These are phyloP conservation scores for Lithospermum erythrorhizon DNA, from an alignment of 257 asterid species.

Conservation along the genomic window DNA sequence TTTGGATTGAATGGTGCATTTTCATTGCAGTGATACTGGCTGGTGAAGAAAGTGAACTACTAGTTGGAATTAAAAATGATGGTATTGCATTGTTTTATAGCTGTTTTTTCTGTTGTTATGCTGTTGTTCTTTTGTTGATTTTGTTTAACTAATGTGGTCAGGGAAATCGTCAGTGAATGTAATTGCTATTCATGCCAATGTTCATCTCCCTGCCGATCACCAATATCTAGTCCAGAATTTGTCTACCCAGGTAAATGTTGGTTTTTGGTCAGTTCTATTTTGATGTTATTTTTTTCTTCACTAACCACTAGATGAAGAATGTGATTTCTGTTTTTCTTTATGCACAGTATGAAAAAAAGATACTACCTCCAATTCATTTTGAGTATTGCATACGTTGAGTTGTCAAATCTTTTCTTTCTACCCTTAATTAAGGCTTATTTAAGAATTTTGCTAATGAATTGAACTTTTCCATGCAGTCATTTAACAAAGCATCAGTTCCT, in stretches of 20 bases:
- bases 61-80: conserved; percentile 86
- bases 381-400: neutral
- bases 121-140: neutral
- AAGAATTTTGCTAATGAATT: conserved; percentile 7
- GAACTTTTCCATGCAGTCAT: conserved; percentile 34
- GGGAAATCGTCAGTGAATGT: conserved; percentile 59
- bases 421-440: neutral
- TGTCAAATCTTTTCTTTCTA: neutral
- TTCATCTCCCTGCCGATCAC: conserved; percentile 77
- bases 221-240: conserved; percentile 79
- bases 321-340: no score
- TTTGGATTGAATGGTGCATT: conserved; percentile 8
- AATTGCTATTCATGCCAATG: conserved; percentile 78
- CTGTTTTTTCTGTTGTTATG: neutral
- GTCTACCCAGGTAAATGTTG: conserved; percentile 60
- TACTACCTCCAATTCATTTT: neutral
- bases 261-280: neutral
- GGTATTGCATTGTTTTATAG: conserved; percentile 35
- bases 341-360: neutral
- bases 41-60: conserved; percentile 84
- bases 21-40: conserved; percentile 54
- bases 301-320: neutral
- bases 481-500: conserved; percentile 83
- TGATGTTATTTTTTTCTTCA: conserved; percentile 3
- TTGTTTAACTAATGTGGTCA: conserved; percentile 19